phyloP scores from a whole-genome alignment of 1,284 basidiomycete species.

The Apiotrichum domesticum region DNA sequence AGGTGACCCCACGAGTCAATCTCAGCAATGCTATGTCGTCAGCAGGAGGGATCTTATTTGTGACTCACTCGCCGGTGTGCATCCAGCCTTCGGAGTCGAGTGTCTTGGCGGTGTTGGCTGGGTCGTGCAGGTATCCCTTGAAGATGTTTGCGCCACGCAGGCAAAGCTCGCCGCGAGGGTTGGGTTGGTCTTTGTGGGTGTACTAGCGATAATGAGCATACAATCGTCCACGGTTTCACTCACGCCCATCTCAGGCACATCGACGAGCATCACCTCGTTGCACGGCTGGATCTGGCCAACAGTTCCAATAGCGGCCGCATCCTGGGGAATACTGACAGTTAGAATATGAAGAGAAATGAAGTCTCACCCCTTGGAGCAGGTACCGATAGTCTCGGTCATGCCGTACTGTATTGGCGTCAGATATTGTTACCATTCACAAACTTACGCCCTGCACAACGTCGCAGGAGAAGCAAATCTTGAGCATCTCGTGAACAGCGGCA shows the following conservation, averaged over 20 bases:
- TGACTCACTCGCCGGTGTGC: slow-evolving; percentile 70
- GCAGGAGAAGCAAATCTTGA: slow-evolving; percentile 44
- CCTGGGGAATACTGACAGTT: slow-evolving; percentile 41
- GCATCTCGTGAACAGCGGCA: slow-evolving; percentile 42
- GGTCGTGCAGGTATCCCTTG: slow-evolving; percentile 54
- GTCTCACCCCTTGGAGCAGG: neutral
- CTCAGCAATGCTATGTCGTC: slow-evolving; percentile 54
- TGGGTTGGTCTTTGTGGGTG: slow-evolving; percentile 77
- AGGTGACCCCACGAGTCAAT: slow-evolving; percentile 74
- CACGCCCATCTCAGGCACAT: slow-evolving; percentile 72
- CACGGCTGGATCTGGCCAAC: slow-evolving; percentile 70
- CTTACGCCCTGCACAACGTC: slow-evolving; percentile 44
- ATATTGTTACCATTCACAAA: neutral
- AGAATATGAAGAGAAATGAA: too few species aligned
- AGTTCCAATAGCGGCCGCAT: slow-evolving; percentile 62
- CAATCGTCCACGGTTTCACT: too few species aligned
- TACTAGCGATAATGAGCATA: slow-evolving; percentile 49
- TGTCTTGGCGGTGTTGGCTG: slow-evolving; percentile 54
- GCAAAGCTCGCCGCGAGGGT: slow-evolving; percentile 85
- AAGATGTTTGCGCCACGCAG: slow-evolving; percentile 65
- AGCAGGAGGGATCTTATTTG: too few species aligned
- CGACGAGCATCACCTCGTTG: slow-evolving; percentile 76
- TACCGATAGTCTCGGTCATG: slow-evolving; percentile 17
- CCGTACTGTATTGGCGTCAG: slow-evolving; percentile 5
- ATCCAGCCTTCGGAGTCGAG: slow-evolving; percentile 70